Conservation (phyloP, 179 eudicot genomes). For the Monotropa hypopitys region DNA sequence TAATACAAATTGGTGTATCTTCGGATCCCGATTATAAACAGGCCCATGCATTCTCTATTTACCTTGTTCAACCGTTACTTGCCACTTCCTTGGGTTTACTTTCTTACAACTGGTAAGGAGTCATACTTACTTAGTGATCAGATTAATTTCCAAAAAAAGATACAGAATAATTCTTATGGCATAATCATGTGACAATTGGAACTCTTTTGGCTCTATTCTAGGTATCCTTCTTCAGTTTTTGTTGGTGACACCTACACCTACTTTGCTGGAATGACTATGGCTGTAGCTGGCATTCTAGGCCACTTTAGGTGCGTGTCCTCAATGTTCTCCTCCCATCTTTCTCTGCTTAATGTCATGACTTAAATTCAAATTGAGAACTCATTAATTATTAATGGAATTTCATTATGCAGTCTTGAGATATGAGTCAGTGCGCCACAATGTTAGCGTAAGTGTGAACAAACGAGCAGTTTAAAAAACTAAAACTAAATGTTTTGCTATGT, state of each 20-base stretch:
- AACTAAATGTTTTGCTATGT: not conserved
- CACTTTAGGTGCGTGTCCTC: constrained; percentile 52
- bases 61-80: constrained; percentile 75
- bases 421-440: not conserved
- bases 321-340: not conserved
- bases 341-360: not conserved
- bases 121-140: not conserved
- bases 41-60: constrained; percentile 95
- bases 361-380: not conserved
- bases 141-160: not conserved
- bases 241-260: constrained; percentile 98
- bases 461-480: not conserved
- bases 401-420: not conserved
- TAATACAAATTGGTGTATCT: constrained; percentile 87
- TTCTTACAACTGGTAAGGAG: constrained; percentile 73
- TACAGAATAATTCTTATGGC: not conserved
- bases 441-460: not conserved
- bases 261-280: constrained; percentile 98
- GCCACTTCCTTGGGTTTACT: constrained; percentile 89
- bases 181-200: not conserved
- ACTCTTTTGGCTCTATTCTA: constrained; percentile 13
- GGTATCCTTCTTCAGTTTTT: constrained; percentile 97
- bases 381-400: not conserved
- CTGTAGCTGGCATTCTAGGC: constrained; percentile 88
- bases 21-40: constrained; percentile 66